These are phyloP conservation scores for Mercurialis annua DNA, from an alignment of 345 rosid species.

Conservation along the genomic window DNA sequence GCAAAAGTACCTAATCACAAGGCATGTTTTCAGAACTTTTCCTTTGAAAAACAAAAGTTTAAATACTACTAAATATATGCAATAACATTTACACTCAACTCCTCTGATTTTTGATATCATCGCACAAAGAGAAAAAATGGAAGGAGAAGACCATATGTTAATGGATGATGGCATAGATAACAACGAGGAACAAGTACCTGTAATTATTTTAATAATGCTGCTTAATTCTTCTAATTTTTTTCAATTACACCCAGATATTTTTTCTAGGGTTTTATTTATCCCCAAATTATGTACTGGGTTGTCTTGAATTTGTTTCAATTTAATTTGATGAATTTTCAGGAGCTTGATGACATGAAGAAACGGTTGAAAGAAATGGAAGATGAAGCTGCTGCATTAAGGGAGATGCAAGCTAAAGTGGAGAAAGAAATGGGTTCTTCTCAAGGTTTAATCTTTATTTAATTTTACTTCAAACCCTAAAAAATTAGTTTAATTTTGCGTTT, in stretches of 20 bases:
- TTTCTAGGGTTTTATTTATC: background rate
- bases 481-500: no score
- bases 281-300: constrained; percentile 11
- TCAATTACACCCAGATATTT: background rate
- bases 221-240: background rate
- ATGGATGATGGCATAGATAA: constrained; percentile 35
- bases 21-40: no score
- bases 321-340: constrained; percentile 11
- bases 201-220: background rate
- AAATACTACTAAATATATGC: no score
- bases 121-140: constrained; percentile 21
- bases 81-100: no score
- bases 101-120: no score
- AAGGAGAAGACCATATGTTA: constrained; percentile 38
- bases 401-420: constrained; percentile 25
- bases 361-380: constrained; percentile 26
- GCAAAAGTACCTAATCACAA: no score
- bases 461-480: no score
- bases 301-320: background rate
- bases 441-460: background rate
- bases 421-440: constrained; percentile 23
- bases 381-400: constrained; percentile 24
- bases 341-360: constrained; percentile 25
- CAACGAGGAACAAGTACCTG: constrained; percentile 33
- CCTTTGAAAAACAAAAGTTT: no score